These are phyloP conservation scores for Tricholoma terreum DNA, from an alignment of 768 basidiomycete species.

Conservation along the genomic window DNA sequence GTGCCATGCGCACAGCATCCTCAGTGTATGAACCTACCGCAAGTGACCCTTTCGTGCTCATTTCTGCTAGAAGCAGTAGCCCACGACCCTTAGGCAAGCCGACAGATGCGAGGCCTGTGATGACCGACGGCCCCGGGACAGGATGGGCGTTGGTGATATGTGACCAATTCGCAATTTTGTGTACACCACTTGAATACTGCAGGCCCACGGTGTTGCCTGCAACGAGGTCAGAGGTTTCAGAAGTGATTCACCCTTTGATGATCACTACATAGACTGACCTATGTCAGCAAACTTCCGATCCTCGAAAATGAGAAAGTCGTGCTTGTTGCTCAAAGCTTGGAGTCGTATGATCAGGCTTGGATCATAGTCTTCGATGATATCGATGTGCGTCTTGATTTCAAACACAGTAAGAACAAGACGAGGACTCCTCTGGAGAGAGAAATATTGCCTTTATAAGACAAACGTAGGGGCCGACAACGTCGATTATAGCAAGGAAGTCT, in stretches of 20 bases:
- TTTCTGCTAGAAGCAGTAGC: conserved; percentile 89
- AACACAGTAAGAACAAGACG: conserved; percentile 23
- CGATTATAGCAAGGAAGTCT: conserved; percentile 82
- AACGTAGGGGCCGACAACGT: conserved; percentile 83
- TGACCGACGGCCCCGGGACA: conserved; percentile 92
- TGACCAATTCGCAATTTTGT: conserved; percentile 93
- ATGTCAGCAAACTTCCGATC: conserved; percentile 99
- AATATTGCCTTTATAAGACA: conserved; percentile 88
- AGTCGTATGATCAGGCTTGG: conserved; percentile 64
- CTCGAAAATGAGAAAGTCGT: conserved; percentile 96
- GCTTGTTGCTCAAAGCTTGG: conserved; percentile 64
- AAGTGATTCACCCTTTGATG: neutral
- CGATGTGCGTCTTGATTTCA: conserved; percentile 82
- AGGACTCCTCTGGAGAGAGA: conserved; percentile 14
- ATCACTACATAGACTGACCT: conserved; percentile 46
- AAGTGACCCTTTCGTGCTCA: conserved; percentile 89
- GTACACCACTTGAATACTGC: conserved; percentile 90
- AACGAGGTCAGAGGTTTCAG: conserved; percentile 1
- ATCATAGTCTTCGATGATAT: conserved; percentile 93
- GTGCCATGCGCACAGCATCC: conserved; percentile 84
- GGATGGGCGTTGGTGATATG: conserved; percentile 97
- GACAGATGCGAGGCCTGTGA: conserved; percentile 84
- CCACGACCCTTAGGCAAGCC: conserved; percentile 84
- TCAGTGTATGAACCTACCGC: conserved; percentile 82
- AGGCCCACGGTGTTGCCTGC: conserved; percentile 95